These are phyloP conservation scores for Sporothrix protearum DNA, from an alignment of 2,329 filamentous ascomycete genomes.

Conservation along the genomic window DNA sequence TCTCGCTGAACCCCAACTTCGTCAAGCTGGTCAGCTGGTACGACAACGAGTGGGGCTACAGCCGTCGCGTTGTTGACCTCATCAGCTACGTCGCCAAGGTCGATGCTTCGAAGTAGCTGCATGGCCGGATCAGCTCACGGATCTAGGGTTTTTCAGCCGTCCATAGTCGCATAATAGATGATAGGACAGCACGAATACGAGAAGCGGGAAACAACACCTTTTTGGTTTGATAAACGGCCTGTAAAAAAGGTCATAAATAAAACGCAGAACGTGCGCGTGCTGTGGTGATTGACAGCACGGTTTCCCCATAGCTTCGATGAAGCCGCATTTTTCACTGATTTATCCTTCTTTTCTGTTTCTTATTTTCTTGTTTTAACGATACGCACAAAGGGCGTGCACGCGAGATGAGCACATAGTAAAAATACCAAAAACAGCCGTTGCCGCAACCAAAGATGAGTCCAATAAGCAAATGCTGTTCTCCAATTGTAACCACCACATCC, in stretches of 20 bases:
- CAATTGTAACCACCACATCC: not conserved
- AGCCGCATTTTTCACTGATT: slow-evolving; percentile 7
- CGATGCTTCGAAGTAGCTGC: slow-evolving; percentile 54
- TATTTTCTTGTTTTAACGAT: not conserved
- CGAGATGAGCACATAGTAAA: slow-evolving; percentile 2
- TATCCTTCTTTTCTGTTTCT: not conserved
- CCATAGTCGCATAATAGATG: not conserved
- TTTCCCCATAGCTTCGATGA: slow-evolving; percentile 16
- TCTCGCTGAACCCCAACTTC: slow-evolving; percentile 97
- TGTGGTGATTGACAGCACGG: slow-evolving; percentile 14
- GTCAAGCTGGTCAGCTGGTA: slow-evolving; percentile 98
- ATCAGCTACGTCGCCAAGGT: slow-evolving; percentile 75
- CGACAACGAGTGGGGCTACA: slow-evolving; percentile 99
- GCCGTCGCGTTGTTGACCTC: slow-evolving; percentile 87
- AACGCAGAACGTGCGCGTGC: not conserved
- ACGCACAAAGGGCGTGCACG: slow-evolving; percentile 2
- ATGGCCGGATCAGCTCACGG: slow-evolving; percentile 21
- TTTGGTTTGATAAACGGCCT: not conserved
- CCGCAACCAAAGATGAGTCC: not conserved
- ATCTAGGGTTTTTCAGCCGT: slow-evolving; percentile 17
- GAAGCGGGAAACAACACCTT: slow-evolving; percentile 5
- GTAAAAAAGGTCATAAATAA: not conserved
- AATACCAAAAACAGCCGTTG: slow-evolving; percentile 13
- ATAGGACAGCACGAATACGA: not conserved
- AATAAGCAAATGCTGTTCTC: not conserved